phyloP scores from a whole-genome alignment of 2,329 filamentous ascomycete species.

The Diplodia seriata region DNA sequence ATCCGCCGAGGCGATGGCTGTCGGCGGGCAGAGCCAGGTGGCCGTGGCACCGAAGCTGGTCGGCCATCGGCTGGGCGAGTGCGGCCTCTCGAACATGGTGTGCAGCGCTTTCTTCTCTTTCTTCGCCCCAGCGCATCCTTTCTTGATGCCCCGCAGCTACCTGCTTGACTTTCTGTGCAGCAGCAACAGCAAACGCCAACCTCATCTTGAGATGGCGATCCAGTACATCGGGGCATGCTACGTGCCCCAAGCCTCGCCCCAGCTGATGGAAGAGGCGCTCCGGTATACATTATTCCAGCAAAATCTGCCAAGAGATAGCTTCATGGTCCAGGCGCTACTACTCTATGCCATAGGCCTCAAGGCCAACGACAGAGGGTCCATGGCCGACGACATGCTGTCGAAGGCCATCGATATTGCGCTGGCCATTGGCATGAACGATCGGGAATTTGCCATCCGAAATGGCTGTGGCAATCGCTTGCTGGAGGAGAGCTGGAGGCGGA shows the following conservation, averaged over 20 bases:
- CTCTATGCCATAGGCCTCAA: conserved; percentile 80
- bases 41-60: conserved; percentile 3
- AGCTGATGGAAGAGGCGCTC: conserved; percentile 52
- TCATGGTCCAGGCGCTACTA: conserved; percentile 77
- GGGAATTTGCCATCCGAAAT: conserved; percentile 69
- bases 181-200: conserved; percentile 37
- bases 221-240: conserved; percentile 65
- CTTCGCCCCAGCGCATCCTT: conserved; percentile 63
- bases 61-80: background rate
- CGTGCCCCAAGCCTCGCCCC: conserved; percentile 53
- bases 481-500: conserved; percentile 84
- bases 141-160: conserved; percentile 58
- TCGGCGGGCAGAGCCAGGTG: conserved; percentile 1
- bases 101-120: conserved; percentile 59
- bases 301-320: conserved; percentile 51
- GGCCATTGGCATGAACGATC: conserved; percentile 76
- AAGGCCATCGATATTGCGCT: conserved; percentile 75
- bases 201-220: conserved; percentile 61
- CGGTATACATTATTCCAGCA: conserved; percentile 43
- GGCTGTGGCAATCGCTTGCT: conserved; percentile 70
- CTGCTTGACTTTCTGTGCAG: conserved; percentile 51
- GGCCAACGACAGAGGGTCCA: conserved; percentile 73
- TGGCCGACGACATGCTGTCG: conserved; percentile 70
- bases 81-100: background rate
- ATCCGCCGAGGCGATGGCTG: background rate